These are phyloP conservation scores for Candida taoyuanica DNA, from an alignment of 805 yeast species.

Conservation along the genomic window DNA sequence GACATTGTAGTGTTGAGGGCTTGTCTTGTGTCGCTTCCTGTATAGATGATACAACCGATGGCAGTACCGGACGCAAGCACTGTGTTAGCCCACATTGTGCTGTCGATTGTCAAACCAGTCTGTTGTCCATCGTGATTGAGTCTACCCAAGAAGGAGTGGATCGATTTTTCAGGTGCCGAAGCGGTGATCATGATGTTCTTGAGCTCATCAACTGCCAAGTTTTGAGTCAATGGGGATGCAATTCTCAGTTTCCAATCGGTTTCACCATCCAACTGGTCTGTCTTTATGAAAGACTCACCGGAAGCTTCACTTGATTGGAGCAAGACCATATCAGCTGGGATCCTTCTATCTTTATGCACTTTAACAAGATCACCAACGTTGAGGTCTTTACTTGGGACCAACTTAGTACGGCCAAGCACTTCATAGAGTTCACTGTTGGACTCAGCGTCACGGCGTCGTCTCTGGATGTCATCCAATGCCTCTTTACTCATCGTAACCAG, in stretches of 20 bases:
- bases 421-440: slow-evolving; percentile 82
- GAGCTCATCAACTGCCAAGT: slow-evolving; percentile 44
- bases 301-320: slow-evolving; percentile 74
- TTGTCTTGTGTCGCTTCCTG: slow-evolving; percentile 92
- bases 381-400: slow-evolving; percentile 54
- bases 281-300: slow-evolving; percentile 91
- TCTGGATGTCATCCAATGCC: slow-evolving; percentile 87
- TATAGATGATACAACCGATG: slow-evolving; percentile 81
- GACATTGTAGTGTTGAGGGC: slow-evolving; percentile 87
- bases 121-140: slow-evolving; percentile 54
- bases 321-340: slow-evolving; percentile 91
- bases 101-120: slow-evolving; percentile 74
- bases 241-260: slow-evolving; percentile 96
- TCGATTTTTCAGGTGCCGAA: slow-evolving; percentile 78
- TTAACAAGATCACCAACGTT: slow-evolving; percentile 83
- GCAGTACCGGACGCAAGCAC: slow-evolving; percentile 93
- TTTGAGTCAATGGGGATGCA: slow-evolving; percentile 72
- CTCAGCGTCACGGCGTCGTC: slow-evolving; percentile 86
- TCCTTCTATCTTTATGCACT: slow-evolving; percentile 73
- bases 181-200: slow-evolving; percentile 57
- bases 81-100: slow-evolving; percentile 97
- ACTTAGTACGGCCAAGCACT: slow-evolving; percentile 45
- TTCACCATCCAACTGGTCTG: slow-evolving; percentile 98
- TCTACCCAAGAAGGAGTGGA: slow-evolving; percentile 77
- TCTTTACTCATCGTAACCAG: slow-evolving; percentile 93